Conservation (phyloP, 179 eudicot species). For the Drosera spatulata region DNA sequence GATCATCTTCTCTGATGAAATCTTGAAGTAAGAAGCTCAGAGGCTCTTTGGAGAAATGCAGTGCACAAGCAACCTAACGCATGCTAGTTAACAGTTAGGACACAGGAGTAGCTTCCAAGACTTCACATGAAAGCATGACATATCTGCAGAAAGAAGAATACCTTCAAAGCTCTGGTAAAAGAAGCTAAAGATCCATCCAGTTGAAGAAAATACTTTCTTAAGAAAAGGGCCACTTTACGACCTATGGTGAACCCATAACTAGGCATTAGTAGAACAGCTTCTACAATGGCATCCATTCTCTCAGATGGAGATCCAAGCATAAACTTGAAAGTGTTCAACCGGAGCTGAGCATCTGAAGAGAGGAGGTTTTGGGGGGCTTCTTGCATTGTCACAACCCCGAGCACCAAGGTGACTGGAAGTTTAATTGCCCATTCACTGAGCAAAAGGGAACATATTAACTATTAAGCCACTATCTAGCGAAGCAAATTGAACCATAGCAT, state of each 20-base stretch:
- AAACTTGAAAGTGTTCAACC: constrained; percentile 42
- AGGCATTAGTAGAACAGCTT: constrained; percentile 56
- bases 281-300: constrained; percentile 73
- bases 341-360: constrained; percentile 44
- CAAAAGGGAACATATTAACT: constrained; percentile 9
- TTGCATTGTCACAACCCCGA: constrained; percentile 73
- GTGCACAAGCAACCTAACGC: constrained; percentile 59
- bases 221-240: constrained; percentile 63
- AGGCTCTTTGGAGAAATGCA: constrained; percentile 56
- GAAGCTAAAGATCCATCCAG: constrained; percentile 86
- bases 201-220: constrained; percentile 73
- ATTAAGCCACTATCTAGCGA: neutral
- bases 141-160: constrained; percentile 5
- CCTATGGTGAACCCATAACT: constrained; percentile 56
- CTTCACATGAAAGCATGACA: constrained; percentile 3
- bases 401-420: constrained; percentile 63
- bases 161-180: constrained; percentile 78
- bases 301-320: constrained; percentile 64
- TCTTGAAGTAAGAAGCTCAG: constrained; percentile 46
- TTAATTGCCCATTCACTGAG: constrained; percentile 87
- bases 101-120: constrained; percentile 30
- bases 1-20: constrained; percentile 29
- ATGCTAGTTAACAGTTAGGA: constrained; percentile 13
- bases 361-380: constrained; percentile 58
- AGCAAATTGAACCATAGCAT: neutral